Base-by-base conservation (phyloP, 2,329 filamentous ascomycete species). In the Emergomyces orientalis region DNA sequence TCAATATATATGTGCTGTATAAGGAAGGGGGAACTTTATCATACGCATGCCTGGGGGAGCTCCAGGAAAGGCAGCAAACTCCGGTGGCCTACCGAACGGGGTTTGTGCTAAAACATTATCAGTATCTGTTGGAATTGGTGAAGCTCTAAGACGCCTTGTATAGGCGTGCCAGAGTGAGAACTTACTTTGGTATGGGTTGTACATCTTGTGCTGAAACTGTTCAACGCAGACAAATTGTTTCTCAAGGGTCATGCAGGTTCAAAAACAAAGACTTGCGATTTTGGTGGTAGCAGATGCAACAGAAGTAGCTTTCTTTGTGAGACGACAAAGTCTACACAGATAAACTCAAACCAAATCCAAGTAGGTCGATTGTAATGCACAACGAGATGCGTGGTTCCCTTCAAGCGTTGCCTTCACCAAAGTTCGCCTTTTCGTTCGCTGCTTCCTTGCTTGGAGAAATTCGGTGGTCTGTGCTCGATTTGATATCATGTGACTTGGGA, bases 31-130 rank as follows among this genome's bases (percentile, higher is more conserved):
- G 22, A 57, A 51, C 4, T 30, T 55, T 49, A 41, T 54, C 39
- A 52, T 82, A 93, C 91, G 89, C 84, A 91, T 86, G 77, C 90
- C 90, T 69, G 91, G 90, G 70, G 89, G 89, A 70, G 88, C 86
- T 67, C 85, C 87, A 64, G 88, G 87, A 70, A 89, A 91, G 62
- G 81, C 82, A 68, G 84, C 85, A 78, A 88, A 95, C 68, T 85
- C 84, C 60, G 89, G 89, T 71, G 89, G 88, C 63, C 85, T 83
- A 71, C 88, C 89, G 80, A 91, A 96, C 58, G 85, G 84, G 66
- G 74, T 73, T 27, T 76, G 72, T 67, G 73, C 75, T 76, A 63
- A 5, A 62, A 41, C 37, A 34, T 13, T 41, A 64, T 67, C 58
- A 69, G 68, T 52, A 39, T 58, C 34, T 56, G 22, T 47, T 8